Evolutionary conservation across 768 basidiomycete genomes (phyloP), one percentile per base, ranked within the genome.

Genomic region (Boletales sp.): DNA sequence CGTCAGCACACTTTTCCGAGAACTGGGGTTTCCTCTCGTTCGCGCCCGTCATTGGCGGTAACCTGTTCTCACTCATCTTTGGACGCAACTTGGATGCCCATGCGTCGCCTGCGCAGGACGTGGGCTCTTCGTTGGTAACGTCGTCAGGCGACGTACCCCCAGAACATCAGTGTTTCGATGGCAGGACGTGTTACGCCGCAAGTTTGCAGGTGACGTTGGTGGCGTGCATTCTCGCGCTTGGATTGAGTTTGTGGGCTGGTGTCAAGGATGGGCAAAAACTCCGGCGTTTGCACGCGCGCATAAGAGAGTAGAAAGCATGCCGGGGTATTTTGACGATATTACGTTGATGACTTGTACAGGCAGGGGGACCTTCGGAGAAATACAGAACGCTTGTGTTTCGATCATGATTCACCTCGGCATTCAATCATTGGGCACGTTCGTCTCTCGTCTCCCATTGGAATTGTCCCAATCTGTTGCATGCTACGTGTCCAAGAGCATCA

Each of bases 21-120:
- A 94, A 94, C 67, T 92, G 86, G 87, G 91, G 91, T 9, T 89
- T 79, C 61, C 73, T 87, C 21, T 80, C 81, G n/a, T 68, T 90
- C 42, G 79, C 87, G 1, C 90, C 93, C 2, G 69, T 91, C 48
- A n/a, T 84, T 7, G 88, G 86, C 5, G 86, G 86, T 0, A 94
- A 94, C 68, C 42, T 93, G 2, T 88, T 92, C 65, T 91, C 90
- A 15, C 57, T 94, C 46, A 72, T 84, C 40, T 94, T 94, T 59
- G 93, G 93, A 5, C 74, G 72, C 42, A 86, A 90, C 57, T 76
- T 93, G 30, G 93, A 95, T 57, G 74, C 83, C 5, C 88, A 94
- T 57, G 79, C 70, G 6, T 50, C 69, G 1, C 25, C 25, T 6
- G 9, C 13, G 5, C 44, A 55, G 14, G 57, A 49, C 25, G 13